Evolutionary conservation across 306 rosid genomes (phyloP), one percentile per base, ranked within the genome.

Genomic region (Acacia melanoxylon): DNA sequence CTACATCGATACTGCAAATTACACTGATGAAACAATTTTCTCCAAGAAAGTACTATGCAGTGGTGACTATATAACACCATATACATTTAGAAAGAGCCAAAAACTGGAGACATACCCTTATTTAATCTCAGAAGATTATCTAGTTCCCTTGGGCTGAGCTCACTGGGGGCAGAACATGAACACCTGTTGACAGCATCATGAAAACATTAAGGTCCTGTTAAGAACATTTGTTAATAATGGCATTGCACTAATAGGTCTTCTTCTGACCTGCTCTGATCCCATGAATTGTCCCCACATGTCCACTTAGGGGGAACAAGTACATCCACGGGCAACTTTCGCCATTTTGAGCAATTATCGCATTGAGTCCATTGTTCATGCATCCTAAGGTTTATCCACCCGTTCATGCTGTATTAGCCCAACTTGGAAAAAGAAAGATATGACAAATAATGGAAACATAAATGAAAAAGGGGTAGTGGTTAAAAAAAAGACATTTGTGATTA

Each of bases 291-390:
- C 42, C 79, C 77, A 52, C 99, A 95, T 5, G 90, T 86, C 99
- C 99, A 95, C 81, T 89, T 95, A 42, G 91, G 89, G 84, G 98
- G 94, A 86, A 95, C 84, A 69, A 93, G 93, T 68, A 91, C 85
- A 67, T 95, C 97, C 59, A 92, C 89, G 3, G 99, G 98, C 85
- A 95, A 86, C 86, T 89, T 91, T 78, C 98, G 86, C 99, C 98
- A 95, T 88, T 92, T 95, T 66, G 87, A 93, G 91, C 99, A 95
- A 82, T 76, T 86, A 80, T 95, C 99, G 82, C 99, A 95, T 85
- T 95, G 96, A 68, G 87, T 90, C 99, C 99, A 95, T 85, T 95
- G 99, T 92, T 95, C 99, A 68, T 83, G 90, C 86, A 86, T 87
- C 92, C 99, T 95, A 79, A 74, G 77, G 74, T 81, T 73, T 85